Base-by-base conservation (phyloP, 1,139 yeast species). In the Geotrichum candidum region DNA sequence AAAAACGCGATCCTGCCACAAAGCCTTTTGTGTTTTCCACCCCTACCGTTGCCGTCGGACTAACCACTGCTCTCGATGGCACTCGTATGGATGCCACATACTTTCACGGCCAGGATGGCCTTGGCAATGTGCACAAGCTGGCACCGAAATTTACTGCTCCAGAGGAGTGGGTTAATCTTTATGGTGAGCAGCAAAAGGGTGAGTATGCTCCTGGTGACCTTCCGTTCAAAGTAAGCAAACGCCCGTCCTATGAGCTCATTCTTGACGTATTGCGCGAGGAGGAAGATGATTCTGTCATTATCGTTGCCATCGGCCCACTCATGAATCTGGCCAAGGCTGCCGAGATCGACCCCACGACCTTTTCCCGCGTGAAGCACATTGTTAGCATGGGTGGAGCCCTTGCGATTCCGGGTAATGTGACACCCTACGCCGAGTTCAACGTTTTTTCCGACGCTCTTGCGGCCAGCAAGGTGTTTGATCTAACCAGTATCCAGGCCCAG, bases 361-460 rank as follows among this genome's bases (percentile, higher is more conserved):
- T 78, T 60, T 58, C 73, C 18, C 67, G 75, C 7, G 78, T 70
- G 54, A 74, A 72, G 61, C 68, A 73, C 58, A 69, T 78, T 22
- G 72, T 77, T 23, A 67, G 73, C 55, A 78, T 78, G 81, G 81
- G 80, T 41, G 81, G 77, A 6, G 72, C 77, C 6, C 61, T 78
- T 45, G 61, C 65, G 7, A 68, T 63, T 33, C 74, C 77, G 2
- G 81, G 81, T 11, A 78, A 78, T 63, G 74, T 74, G 61, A 73
- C 78, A 11, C 80, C 81, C 0, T 59, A 67, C 13, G 79, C 80
- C 1, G 81, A 78, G 65, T 78, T 77, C 72, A 78, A 78, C 63
- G 74, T 77, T 22, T 75, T 69, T 61, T 75, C 79, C 1, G 81
- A 78, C 61, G 74, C 77, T 46, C 62, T 73, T 33, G 80, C 80